Base-by-base conservation (phyloP, 352 stramenopile genomes). In the Pythium coloratum region DNA sequence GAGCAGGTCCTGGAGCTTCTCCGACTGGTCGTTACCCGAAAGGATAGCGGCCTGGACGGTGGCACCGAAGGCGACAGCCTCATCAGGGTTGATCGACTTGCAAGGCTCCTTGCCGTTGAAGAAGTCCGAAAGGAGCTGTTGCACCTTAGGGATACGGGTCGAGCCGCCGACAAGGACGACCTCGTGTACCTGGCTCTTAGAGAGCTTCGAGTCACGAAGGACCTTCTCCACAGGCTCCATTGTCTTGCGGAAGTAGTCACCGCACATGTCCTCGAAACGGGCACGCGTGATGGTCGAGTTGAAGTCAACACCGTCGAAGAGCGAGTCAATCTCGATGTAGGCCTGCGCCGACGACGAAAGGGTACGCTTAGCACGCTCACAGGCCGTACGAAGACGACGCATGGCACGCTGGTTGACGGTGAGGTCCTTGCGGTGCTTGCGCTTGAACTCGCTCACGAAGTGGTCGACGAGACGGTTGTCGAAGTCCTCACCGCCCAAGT, bases 381-480 rank as follows among this genome's bases (percentile, higher is more conserved):
- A 98, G 3, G 91, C 89, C 38, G 89, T 98, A 56, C 94, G 88
- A 26, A 98, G 82, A 71, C 94, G 89, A 75, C 90, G 88, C 24
- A 98, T 69, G 5, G 94, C 90, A 46, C 92, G 86, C 72, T 97
- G 76, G 86, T 98, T 97, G 42, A 71, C 47, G 30, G 63, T 84
- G 20, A 98, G 79, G 67, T 98, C 90, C 75, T 97, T 97, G 63
- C 80, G 76, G 76, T 90, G 72, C 76, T 95, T 90, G 57, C 77
- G 75, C 82, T 97, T 97, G 82, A 98, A 98, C 76, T 98, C 94
- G 51, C 83, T 59, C n/a, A 89, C 71, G 68, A 97, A 98, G 78
- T 97, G 89, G 59, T 98, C 92, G 28, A 98, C 94, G 34, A 99
- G 82, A 47, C 86, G 82, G 70, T 98, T 98, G 73, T 99, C 96